Base-by-base conservation (phyloP, 2,329 filamentous ascomycete species). In the Phaeomoniella chlamydospora region DNA sequence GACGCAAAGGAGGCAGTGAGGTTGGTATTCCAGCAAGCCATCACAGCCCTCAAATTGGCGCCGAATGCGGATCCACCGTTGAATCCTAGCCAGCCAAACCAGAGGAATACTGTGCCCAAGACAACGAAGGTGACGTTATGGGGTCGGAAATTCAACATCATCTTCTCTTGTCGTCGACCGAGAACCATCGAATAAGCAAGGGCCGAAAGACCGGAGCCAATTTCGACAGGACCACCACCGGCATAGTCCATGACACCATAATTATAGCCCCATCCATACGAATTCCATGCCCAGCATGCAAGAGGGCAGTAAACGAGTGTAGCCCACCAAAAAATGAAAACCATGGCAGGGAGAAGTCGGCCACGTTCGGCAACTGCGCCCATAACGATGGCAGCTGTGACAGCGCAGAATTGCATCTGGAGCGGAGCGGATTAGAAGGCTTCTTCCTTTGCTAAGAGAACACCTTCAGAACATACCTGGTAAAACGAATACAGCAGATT, bases 131-230 rank as follows among this genome's bases (percentile, higher is more conserved):
- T 94, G 46, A 96, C 90, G 67, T 98, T 98, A 70, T 98, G 90
- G 13, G 90, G 90, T 47, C 90, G 84, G 74, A 96, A 96, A 72
- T 96, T 96, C 62, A 94, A 75, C 84, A 96, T 94, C 86, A 96
- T 94, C 67, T 86, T 90, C 67, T 96, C 88, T 65, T 94, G 90
- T 47, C 90, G 85, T 53, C 86, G 83, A 47, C 90, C 90, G 41
- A 98, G 81, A 26, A 94, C 78, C 83, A 84, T 80, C 2, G 87
- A 94, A 66, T 96, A 98, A 45, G 90, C 90, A 33, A 96, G 70
- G 18, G 88, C 90, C 31, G 85, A 90, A 62, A 93, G 68, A 55
- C 90, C 90, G 39, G 90, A 96, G 41, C 75, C 83, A 50, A 98
- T 96, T 63, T 98, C 90, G 70, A 98, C 90, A 47, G 90, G 90